These are phyloP conservation scores for Pichia sp. DNA, from an alignment of 1,139 yeast genomes.

Conservation along the genomic window DNA sequence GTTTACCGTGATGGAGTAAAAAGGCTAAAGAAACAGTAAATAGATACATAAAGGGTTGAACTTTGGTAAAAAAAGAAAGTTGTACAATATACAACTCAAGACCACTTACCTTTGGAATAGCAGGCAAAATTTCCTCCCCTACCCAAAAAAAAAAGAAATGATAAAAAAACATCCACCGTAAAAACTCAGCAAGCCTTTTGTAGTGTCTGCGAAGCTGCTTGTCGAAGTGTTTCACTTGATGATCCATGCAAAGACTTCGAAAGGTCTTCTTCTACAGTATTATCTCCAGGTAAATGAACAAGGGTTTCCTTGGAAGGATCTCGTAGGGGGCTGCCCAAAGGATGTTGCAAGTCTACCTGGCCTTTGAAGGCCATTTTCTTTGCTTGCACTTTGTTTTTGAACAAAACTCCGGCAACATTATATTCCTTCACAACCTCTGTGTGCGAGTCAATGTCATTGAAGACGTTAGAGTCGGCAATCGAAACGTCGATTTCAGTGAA, in stretches of 20 bases:
- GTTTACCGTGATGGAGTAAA: background rate
- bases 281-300: background rate
- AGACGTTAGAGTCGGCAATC: background rate
- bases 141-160: background rate
- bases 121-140: no score
- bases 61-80: no score
- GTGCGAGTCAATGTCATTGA: slow-evolving; percentile 5
- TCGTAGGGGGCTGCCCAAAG: background rate
- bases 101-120: no score
- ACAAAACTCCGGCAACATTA: slow-evolving; percentile 6
- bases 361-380: background rate
- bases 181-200: background rate
- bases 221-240: background rate
- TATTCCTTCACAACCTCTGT: slow-evolving; percentile 3
- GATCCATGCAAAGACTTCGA: background rate
- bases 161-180: background rate
- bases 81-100: no score
- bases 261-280: background rate
- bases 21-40: background rate
- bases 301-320: background rate
- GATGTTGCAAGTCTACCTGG: background rate
- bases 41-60: no score
- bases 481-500: slow-evolving; percentile 20
- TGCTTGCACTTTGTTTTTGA: background rate
- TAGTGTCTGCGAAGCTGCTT: background rate